Evolutionary conservation across 139 green algal species (phyloP).

Genomic region (Chlamydomonas eustigma): DNA sequence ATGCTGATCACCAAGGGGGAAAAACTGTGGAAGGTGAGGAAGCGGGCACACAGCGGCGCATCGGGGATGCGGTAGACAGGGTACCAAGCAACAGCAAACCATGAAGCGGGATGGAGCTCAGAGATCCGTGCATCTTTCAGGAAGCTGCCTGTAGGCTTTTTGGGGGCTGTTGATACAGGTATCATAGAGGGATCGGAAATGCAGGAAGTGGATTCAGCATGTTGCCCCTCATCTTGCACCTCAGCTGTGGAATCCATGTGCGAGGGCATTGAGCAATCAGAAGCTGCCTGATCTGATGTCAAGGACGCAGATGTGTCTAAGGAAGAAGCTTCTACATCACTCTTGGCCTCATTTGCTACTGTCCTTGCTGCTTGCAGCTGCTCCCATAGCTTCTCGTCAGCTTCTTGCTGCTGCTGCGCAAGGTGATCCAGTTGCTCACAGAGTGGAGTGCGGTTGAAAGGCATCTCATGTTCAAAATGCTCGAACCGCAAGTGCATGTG

Average conservation of each 20-base stretch:
- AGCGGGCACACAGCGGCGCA: slow-evolving; percentile 71
- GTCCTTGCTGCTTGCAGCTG: slow-evolving; percentile 6
- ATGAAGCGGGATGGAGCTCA: slow-evolving; percentile 78
- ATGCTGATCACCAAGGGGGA: slow-evolving; percentile 39
- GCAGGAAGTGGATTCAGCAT: background rate
- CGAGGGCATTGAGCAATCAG: background rate
- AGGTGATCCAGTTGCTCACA: slow-evolving; percentile 54
- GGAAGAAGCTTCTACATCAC: no score
- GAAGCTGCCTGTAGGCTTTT: slow-evolving; percentile 15
- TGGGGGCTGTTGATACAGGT: background rate
- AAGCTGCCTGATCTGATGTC: background rate
- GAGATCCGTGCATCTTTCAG: slow-evolving; percentile 40
- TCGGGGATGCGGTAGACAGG: slow-evolving; percentile 84
- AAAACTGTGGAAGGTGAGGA: slow-evolving; percentile 82
- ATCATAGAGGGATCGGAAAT: background rate
- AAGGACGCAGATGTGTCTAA: background rate
- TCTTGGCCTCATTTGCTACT: background rate
- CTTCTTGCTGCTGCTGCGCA: slow-evolving; percentile 1
- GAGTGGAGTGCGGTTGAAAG: slow-evolving; percentile 57
- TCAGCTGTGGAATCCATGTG: no score
- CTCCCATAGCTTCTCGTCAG: background rate
- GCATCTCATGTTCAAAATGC: slow-evolving; percentile 61
- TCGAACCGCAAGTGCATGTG: slow-evolving; percentile 60
- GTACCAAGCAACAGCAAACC: slow-evolving; percentile 85
- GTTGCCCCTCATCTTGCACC: background rate